Conservation (phyloP, 164 flowering plant genomes). For the Piper longum region DNA sequence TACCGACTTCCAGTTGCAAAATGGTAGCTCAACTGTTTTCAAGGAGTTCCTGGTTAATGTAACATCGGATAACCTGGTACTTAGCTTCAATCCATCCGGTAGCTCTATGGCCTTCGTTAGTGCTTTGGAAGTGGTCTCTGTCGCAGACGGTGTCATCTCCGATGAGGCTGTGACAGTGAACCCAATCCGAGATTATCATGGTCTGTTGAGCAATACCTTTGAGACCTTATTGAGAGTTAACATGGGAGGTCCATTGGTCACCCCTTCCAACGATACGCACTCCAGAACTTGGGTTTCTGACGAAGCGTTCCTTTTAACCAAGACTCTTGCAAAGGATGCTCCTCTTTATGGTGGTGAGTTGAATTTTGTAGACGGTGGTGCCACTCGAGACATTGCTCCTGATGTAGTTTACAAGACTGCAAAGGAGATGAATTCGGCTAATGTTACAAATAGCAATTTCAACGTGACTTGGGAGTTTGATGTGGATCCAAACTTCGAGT, state of each 20-base stretch:
- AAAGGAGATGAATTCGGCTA: slow-evolving; percentile 20
- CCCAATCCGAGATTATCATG: not conserved
- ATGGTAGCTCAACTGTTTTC: slow-evolving; percentile 12
- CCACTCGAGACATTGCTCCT: slow-evolving; percentile 40
- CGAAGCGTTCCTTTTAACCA: slow-evolving; percentile 19
- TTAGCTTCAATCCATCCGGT: slow-evolving; percentile 39
- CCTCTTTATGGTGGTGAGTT: slow-evolving; percentile 16
- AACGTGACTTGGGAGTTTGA: slow-evolving; percentile 63
- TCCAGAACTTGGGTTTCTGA: slow-evolving; percentile 57
- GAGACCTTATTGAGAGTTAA: slow-evolving; percentile 63
- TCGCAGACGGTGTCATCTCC: slow-evolving; percentile 50
- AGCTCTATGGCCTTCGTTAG: slow-evolving; percentile 65
- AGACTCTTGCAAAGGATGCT: slow-evolving; percentile 3
- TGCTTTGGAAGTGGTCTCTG: slow-evolving; percentile 64
- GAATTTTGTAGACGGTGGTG: slow-evolving; percentile 16
- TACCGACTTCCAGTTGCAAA: slow-evolving; percentile 20
- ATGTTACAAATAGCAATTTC: slow-evolving; percentile 16
- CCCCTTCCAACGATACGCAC: slow-evolving; percentile 38
- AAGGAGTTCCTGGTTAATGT: slow-evolving; percentile 55
- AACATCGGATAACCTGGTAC: slow-evolving; percentile 23
- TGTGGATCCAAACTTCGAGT: slow-evolving; percentile 40
- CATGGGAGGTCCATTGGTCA: slow-evolving; percentile 44
- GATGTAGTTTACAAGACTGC: slow-evolving; percentile 47
- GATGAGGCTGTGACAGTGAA: slow-evolving; percentile 14
- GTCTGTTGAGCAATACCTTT: slow-evolving; percentile 28